phyloP scores from a whole-genome alignment of 345 rosid genomes.

The Hibiscus syriacus region DNA sequence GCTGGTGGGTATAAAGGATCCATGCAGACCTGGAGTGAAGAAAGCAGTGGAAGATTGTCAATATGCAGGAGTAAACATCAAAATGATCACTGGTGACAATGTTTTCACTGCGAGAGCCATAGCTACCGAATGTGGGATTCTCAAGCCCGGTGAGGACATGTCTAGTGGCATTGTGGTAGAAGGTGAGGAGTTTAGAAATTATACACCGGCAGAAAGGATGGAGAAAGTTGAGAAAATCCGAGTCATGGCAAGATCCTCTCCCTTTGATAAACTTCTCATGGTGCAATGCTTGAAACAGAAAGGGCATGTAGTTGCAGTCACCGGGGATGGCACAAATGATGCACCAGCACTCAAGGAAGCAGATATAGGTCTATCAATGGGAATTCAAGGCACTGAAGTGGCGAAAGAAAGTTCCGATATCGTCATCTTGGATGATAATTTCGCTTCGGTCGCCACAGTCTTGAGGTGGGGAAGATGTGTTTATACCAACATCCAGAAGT shows the following conservation, averaged over 20 bases:
- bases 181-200: background rate
- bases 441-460: background rate
- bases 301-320: slow-evolving; percentile 1
- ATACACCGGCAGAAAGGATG: background rate
- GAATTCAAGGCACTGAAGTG: slow-evolving; percentile 6
- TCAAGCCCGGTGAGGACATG: background rate
- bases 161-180: background rate
- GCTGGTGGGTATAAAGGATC: slow-evolving; percentile 1
- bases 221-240: slow-evolving; percentile 1
- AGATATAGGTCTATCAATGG: slow-evolving; percentile 5
- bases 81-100: slow-evolving; percentile 5
- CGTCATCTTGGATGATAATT: slow-evolving; percentile 1
- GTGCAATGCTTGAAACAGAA: slow-evolving; percentile 1
- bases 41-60: slow-evolving; percentile 4
- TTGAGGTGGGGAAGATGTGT: slow-evolving; percentile 7
- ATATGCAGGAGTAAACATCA: slow-evolving; percentile 1
- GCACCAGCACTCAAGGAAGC: slow-evolving; percentile 11
- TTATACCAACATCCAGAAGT: slow-evolving; percentile 1
- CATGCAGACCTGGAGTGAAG: slow-evolving; percentile 5
- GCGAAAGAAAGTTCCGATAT: slow-evolving; percentile 6
- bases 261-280: slow-evolving; percentile 4
- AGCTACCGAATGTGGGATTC: slow-evolving; percentile 6
- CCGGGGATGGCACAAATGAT: slow-evolving; percentile 6
- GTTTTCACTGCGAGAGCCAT: slow-evolving; percentile 8
- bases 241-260: slow-evolving; percentile 6